phyloP scores from a whole-genome alignment of 73 alveolate species.

The Tetrahymena borealis region DNA sequence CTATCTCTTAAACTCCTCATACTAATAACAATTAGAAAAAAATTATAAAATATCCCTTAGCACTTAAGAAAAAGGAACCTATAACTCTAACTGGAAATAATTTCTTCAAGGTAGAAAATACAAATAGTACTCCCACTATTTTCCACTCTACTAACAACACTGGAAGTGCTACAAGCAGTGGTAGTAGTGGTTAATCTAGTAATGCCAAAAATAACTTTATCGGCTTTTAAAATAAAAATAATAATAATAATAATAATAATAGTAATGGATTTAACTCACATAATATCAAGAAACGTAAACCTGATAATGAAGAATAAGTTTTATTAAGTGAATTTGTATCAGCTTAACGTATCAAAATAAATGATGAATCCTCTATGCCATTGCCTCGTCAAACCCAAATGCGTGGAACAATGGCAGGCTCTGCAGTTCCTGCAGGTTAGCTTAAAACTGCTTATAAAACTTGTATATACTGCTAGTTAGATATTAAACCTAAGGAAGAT shows the following conservation, averaged over 20 bases:
- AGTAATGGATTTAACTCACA: too few species aligned
- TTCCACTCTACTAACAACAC: background rate
- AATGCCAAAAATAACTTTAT: background rate
- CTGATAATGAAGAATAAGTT: background rate
- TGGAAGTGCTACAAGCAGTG: background rate
- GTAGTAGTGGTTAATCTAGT: background rate
- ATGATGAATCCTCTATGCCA: background rate
- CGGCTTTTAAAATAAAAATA: background rate
- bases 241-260: background rate
- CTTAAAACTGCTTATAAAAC: background rate
- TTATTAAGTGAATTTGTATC: background rate
- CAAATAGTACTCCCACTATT: background rate
- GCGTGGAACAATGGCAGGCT: background rate
- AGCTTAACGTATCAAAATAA: background rate
- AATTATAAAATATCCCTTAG: background rate
- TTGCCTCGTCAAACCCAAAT: background rate
- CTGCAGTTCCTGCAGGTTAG: background rate
- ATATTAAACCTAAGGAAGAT: background rate
- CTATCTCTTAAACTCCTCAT: background rate
- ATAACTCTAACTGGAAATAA: background rate
- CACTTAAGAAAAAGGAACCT: background rate
- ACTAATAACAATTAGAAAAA: background rate
- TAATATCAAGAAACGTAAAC: background rate
- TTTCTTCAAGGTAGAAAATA: background rate
- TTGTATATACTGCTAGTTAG: background rate